phyloP scores from a whole-genome alignment of 2,329 filamentous ascomycete species.

The Herpotrichia juniperi region DNA sequence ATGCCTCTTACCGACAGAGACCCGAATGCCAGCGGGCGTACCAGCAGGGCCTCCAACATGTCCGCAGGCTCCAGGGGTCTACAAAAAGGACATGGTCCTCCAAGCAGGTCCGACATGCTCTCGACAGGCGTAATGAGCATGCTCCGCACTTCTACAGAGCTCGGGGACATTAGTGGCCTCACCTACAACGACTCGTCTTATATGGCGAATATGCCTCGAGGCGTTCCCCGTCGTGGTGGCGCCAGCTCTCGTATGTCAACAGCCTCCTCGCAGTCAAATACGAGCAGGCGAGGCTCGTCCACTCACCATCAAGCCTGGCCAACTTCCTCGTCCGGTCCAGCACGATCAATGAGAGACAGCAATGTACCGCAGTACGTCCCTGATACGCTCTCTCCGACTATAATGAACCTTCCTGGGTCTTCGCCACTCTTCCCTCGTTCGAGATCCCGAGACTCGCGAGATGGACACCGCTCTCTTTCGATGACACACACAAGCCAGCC shows the following conservation, averaged over 20 bases:
- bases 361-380: slow-evolving; percentile 49
- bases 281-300: slow-evolving; percentile 45
- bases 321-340: slow-evolving; percentile 46
- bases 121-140: slow-evolving; percentile 55
- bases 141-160: slow-evolving; percentile 57
- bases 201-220: slow-evolving; percentile 45
- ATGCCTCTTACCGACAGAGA: slow-evolving; percentile 55
- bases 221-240: slow-evolving; percentile 34
- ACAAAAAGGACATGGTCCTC: slow-evolving; percentile 26
- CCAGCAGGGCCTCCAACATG: slow-evolving; percentile 54
- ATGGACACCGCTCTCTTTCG: slow-evolving; percentile 51
- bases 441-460: slow-evolving; percentile 32
- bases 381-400: slow-evolving; percentile 43
- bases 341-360: slow-evolving; percentile 49
- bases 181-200: slow-evolving; percentile 43
- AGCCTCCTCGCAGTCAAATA: slow-evolving; percentile 49
- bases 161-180: slow-evolving; percentile 52
- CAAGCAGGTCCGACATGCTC: slow-evolving; percentile 32
- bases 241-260: slow-evolving; percentile 47
- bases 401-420: slow-evolving; percentile 37
- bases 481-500: slow-evolving; percentile 43
- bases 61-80: slow-evolving; percentile 46
- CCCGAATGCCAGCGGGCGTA: slow-evolving; percentile 53
- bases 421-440: slow-evolving; percentile 32
- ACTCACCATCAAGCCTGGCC: slow-evolving; percentile 43